These are phyloP conservation scores for Rubroshorea leprosula DNA, from an alignment of 345 rosid species.

Conservation along the genomic window DNA sequence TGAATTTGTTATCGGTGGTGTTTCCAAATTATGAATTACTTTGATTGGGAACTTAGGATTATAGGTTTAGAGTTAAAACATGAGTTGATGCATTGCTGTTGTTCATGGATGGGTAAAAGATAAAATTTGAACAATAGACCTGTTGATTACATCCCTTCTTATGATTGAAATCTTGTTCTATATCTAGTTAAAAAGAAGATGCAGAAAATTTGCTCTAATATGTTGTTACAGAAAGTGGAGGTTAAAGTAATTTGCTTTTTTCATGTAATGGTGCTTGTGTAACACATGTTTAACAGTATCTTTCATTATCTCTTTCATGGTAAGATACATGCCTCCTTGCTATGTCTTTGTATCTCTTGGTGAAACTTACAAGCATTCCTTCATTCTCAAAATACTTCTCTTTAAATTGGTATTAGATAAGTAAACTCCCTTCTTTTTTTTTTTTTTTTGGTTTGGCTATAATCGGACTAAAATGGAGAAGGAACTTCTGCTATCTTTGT, in stretches of 20 bases:
- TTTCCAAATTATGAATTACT: not conserved
- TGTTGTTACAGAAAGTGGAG: not conserved
- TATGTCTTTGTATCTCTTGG: no score
- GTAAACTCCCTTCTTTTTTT: not conserved
- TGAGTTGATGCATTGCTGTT: not conserved
- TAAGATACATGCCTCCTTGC: not conserved
- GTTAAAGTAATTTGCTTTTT: not conserved
- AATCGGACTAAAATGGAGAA: not conserved
- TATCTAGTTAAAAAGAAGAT: not conserved
- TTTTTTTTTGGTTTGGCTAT: not conserved
- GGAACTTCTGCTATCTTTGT: conserved; percentile 3
- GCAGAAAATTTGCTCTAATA: not conserved
- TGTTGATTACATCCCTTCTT: not conserved
- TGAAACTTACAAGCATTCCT: not conserved
- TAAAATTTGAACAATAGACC: no score
- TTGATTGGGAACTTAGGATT: not conserved
- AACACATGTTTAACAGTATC: not conserved
- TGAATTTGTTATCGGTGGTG: not conserved
- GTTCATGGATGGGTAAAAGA: not conserved
- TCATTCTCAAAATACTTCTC: not conserved
- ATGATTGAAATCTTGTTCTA: not conserved
- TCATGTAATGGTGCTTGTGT: not conserved
- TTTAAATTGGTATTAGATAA: not conserved
- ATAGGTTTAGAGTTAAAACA: not conserved
- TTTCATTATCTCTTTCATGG: no score